Evolutionary conservation across 106 monocot genomes (phyloP), one percentile per base, ranked within the genome.

Genomic region (Ottelia alismoides): DNA sequence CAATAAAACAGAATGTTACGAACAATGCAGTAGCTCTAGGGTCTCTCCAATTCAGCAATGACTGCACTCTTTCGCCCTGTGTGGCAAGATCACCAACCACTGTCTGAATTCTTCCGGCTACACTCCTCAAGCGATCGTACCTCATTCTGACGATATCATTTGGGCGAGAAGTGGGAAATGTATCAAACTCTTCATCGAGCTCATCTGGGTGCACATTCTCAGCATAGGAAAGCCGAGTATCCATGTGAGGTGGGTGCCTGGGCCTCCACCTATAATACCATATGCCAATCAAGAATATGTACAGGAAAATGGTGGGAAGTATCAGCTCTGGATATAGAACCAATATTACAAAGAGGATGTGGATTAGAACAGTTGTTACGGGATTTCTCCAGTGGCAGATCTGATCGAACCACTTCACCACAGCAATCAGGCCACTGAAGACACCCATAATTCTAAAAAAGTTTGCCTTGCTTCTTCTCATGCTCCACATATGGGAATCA

Each of bases 401-500:
- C 45, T 59, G 58, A 27, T 59, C 45, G 18, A 59, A 45, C 76
- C 81, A 81, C 19, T 76, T 62, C 18, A 49, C 71, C 1, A 69
- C 25, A 0, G 78, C 58, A 16, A 85, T 57, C 3, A 71, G 60
- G 2, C 52, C 62, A 1, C 78, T 78, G 29, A 92, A 58, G n/a
- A 81, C 75, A 0, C 72, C 58, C 9, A 92, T 62, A 20, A 92
- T 68, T 17, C 92, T 66, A 71, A 92, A 85, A 64, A 92, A 92
- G 57, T 92, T 81, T 4, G 92, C 92, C 49, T 85, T 92, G 76
- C 92, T 92, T 24, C 72, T 65, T 19, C 92, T 57, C 92, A 92
- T 85, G 67, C 92, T 86, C 78, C 81, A 92, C 7, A 86, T 29
- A 25, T 76, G 71, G 0, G 92, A 85, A 11, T 74, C 85, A 19